A percentile compares a stretch with the other conserved stretches of the same genome.
Evolutionary conservation across 176 grass and related monocot species (phyloP).

Genomic region (Eremochloa ophiuroides): DNA sequence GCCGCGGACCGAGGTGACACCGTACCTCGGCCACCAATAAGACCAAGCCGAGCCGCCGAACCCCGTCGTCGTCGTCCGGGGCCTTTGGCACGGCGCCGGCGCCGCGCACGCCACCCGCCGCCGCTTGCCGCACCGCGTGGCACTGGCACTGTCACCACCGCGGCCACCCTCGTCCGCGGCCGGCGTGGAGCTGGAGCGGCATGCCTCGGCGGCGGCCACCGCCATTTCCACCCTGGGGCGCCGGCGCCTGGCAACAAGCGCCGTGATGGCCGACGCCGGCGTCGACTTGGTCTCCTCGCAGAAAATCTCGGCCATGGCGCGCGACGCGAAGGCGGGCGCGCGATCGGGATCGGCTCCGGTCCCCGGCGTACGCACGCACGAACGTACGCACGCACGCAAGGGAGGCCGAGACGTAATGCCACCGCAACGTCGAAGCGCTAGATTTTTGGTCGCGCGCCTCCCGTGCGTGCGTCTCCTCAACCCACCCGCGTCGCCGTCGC

Average conservation of each 20-base stretch:
- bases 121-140: slow-evolving; percentile 13
- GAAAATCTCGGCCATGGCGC: slow-evolving; percentile 58
- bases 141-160: background rate
- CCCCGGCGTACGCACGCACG: background rate
- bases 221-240: background rate
- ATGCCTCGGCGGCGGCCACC: background rate
- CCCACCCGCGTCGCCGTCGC: slow-evolving; percentile 22
- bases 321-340: background rate
- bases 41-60: background rate
- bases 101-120: slow-evolving; percentile 25
- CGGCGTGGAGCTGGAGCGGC: background rate
- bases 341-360: background rate
- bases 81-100: background rate
- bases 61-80: background rate
- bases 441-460: background rate
- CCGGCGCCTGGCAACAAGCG: background rate
- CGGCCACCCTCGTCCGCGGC: background rate
- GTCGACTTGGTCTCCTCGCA: slow-evolving; percentile 38
- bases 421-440: background rate
- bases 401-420: slow-evolving; percentile 3
- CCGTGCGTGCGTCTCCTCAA: background rate
- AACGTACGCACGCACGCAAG: background rate
- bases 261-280: slow-evolving; percentile 4
- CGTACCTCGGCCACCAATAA: slow-evolving; percentile 47
- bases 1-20: slow-evolving; percentile 48